phyloP scores from a whole-genome alignment of 768 basidiomycete genomes.

The Mycena vitilis region DNA sequence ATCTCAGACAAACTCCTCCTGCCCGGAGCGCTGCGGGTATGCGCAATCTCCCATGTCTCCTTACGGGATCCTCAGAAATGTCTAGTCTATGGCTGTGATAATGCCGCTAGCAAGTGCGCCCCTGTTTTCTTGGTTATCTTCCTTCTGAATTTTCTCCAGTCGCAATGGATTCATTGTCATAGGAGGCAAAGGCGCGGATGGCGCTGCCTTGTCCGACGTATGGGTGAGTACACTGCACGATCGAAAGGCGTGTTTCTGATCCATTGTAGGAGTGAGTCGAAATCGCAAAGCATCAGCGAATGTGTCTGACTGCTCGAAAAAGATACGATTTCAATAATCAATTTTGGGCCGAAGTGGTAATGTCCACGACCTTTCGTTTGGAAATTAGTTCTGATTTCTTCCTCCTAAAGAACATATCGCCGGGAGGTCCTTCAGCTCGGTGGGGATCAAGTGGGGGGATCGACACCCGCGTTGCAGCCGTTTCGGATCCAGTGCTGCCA shows the following conservation, averaged over 20 bases:
- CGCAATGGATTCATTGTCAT: slow-evolving; percentile 80
- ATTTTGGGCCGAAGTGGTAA: slow-evolving; percentile 76
- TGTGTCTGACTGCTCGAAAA: too few relatives aligned
- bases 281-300: too few relatives aligned
- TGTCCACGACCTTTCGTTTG: not conserved
- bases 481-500: slow-evolving; percentile 52
- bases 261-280: slow-evolving; percentile 57
- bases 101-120: slow-evolving; percentile 85
- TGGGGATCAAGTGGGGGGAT: slow-evolving; percentile 84
- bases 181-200: slow-evolving; percentile 72
- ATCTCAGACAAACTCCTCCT: slow-evolving; percentile 62
- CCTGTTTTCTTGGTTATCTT: slow-evolving; percentile 8
- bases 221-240: slow-evolving; percentile 65
- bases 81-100: slow-evolving; percentile 64
- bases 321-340: slow-evolving; percentile 76
- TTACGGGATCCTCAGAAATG: not conserved
- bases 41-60: not conserved
- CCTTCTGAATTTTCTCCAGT: slow-evolving; percentile 50
- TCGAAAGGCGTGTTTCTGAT: not conserved
- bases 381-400: not conserved
- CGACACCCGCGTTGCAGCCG: slow-evolving; percentile 62
- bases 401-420: slow-evolving; percentile 46
- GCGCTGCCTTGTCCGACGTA: slow-evolving; percentile 69
- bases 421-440: slow-evolving; percentile 68
- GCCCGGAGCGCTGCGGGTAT: slow-evolving; percentile 67